These are phyloP conservation scores for Globisporangium viniferum DNA, from an alignment of 352 stramenopile genomes.

Conservation along the genomic window DNA sequence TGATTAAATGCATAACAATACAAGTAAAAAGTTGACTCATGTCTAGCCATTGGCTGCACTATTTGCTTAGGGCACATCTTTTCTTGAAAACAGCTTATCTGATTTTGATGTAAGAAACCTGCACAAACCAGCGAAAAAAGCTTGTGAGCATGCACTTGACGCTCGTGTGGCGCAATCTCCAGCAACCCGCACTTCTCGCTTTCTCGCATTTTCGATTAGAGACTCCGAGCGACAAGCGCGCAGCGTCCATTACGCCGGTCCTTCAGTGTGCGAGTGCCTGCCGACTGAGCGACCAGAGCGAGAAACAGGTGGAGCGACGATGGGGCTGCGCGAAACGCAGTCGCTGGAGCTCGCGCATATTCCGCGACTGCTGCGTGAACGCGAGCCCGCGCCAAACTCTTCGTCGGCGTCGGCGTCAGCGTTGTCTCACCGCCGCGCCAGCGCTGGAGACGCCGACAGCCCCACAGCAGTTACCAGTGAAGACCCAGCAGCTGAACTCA, in stretches of 20 bases:
- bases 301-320: not conserved
- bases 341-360: constrained; percentile 13
- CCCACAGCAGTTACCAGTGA: not conserved
- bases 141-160: not conserved
- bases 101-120: not conserved
- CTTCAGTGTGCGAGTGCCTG: not conserved
- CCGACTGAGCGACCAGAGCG: not conserved
- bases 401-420: not conserved
- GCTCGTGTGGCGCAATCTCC: not conserved
- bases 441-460: not conserved
- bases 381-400: not conserved
- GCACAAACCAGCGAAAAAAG: not conserved
- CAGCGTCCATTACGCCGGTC: too few relatives aligned
- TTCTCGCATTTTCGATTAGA: constrained; percentile 8
- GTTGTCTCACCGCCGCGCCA: not conserved
- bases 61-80: not conserved
- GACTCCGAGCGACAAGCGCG: not conserved
- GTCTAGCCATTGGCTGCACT: not conserved
- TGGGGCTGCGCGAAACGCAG: constrained; percentile 14
- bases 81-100: not conserved
- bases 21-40: not conserved
- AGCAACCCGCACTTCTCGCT: not conserved
- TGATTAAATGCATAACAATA: not conserved
- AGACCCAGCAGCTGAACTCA: constrained; percentile 16
- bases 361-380: constrained; percentile 1